Evolutionary conservation across 2,329 filamentous ascomycete species (phyloP).

Genomic region (Fusarium sororula): DNA sequence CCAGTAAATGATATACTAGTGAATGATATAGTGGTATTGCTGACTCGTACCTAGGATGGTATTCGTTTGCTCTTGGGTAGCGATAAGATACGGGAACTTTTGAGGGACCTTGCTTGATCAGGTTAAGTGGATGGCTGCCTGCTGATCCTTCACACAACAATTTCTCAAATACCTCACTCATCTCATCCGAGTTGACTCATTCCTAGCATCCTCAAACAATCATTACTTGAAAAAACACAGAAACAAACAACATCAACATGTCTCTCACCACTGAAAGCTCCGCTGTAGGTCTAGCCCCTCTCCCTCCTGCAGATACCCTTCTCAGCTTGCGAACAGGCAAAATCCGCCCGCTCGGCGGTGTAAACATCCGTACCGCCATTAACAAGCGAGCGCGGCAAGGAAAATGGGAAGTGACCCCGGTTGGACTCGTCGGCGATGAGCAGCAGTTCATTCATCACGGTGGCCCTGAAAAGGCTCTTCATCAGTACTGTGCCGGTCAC

Average conservation of each 20-base stretch:
- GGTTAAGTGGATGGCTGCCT: constrained; percentile 13
- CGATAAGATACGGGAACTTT: constrained; percentile 5
- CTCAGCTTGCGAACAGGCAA: constrained; percentile 31
- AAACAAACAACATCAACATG: neutral
- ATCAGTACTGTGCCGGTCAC: constrained; percentile 28
- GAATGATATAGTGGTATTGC: neutral
- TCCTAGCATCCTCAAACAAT: neutral
- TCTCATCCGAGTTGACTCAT: neutral
- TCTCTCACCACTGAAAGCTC: neutral
- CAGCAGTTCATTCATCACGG: constrained; percentile 27
- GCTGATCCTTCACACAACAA: neutral
- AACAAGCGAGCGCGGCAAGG: constrained; percentile 26
- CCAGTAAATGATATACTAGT: too few relatives aligned
- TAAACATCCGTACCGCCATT: constrained; percentile 30
- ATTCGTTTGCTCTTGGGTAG: neutral
- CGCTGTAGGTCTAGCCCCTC: constrained; percentile 20
- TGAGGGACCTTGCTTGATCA: constrained; percentile 4
- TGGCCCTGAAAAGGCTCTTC: constrained; percentile 25
- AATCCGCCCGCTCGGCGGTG: constrained; percentile 19
- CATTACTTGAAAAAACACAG: neutral
- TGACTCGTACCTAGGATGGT: neutral
- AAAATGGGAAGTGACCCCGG: constrained; percentile 6
- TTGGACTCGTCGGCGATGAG: constrained; percentile 29
- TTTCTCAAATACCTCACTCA: neutral
- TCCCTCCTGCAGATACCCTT: constrained; percentile 21